phyloP scores from a whole-genome alignment of 78 protist genomes.

The slime mould (Dictyostelium discoideum) region DNA sequence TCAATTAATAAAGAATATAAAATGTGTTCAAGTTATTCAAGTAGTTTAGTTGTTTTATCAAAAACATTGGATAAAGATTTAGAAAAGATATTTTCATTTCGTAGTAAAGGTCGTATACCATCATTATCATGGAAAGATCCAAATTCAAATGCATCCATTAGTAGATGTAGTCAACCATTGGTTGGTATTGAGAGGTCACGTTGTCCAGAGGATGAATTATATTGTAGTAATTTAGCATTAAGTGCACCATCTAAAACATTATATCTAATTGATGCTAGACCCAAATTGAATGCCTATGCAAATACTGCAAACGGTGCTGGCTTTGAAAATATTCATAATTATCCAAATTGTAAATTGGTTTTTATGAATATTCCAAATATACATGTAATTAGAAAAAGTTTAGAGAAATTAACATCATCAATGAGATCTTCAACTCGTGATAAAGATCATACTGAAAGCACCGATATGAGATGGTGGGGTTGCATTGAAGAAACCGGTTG shows the following conservation, averaged over 20 bases:
- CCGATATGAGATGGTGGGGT: constrained; percentile 1
- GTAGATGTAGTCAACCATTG: constrained; percentile 82
- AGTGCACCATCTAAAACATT: not conserved
- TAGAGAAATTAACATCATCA: not conserved
- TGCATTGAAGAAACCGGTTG: constrained; percentile 37
- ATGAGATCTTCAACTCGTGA: not conserved
- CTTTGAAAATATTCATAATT: constrained; percentile 60
- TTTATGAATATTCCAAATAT: constrained; percentile 88
- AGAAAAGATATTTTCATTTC: constrained; percentile 67
- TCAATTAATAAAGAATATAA: constrained; percentile 42
- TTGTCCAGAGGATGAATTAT: constrained; percentile 47
- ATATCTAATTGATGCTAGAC: constrained; percentile 89
- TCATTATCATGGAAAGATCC: constrained; percentile 81
- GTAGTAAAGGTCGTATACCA: constrained; percentile 87
- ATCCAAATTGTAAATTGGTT: constrained; percentile 31
- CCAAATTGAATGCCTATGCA: constrained; percentile 85
- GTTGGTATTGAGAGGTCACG: constrained; percentile 71
- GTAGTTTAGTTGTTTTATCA: not conserved
- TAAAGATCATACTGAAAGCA: not conserved
- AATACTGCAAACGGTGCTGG: constrained; percentile 82
- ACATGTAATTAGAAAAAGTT: constrained; percentile 90
- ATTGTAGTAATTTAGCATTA: not conserved
- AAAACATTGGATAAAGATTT: constrained; percentile 24
- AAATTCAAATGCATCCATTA: constrained; percentile 23
- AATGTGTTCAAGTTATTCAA: constrained; percentile 43